Base-by-base conservation (phyloP, 108 stramenopile genomes). In the Heterococcus sp. region DNA sequence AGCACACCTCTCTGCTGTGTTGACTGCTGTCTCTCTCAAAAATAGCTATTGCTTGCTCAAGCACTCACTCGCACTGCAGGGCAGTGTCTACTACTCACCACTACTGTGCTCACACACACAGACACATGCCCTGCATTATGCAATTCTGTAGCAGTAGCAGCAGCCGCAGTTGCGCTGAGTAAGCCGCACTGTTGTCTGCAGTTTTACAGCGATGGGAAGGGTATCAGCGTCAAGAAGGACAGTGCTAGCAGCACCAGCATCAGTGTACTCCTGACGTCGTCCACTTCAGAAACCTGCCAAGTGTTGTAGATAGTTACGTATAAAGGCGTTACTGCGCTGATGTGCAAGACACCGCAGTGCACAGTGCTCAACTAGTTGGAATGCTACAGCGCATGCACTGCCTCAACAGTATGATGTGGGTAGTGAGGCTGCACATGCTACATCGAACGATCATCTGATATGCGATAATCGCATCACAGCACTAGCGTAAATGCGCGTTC, bases 201-300 rank as follows among this genome's bases (percentile, higher is more conserved):
- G 46, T 21, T 8, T 58, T 58, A 58, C 46, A 58, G 46, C 46
- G 46, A 58, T 8, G 76, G 76, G 76, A 77, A 77, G 31, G 76
- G 76, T 26, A 77, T 35, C 30, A 77, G 76, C 30, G 76, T 77
- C 35, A 77, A 32, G 34, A 77, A 33, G 27, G 76, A 36, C 28
- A 77, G 63, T 14, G 38, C 32, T 28, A 69, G 68, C 31, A 69
- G 68, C 14, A 69, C 32, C 46, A 28, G 32, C 32, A 68, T 36
- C 21, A 64, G 40, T 27, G 68, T 37, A 31, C 46, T 77, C 34
- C 76, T 64, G 34, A 33, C 68, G 4, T 69, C 76, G 1, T 64
- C 76, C 28, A 77, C 68, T 58, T 77, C 68, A 2, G 76, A 68
- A 34, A 77, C 67, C 76, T 77, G 66, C 32, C 46, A 68, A 39